A percentile compares a stretch with the other conserved stretches of the same genome.
Evolutionary conservation across 2,329 filamentous ascomycete species (phyloP).

Genomic region (Xylariaceae sp.): DNA sequence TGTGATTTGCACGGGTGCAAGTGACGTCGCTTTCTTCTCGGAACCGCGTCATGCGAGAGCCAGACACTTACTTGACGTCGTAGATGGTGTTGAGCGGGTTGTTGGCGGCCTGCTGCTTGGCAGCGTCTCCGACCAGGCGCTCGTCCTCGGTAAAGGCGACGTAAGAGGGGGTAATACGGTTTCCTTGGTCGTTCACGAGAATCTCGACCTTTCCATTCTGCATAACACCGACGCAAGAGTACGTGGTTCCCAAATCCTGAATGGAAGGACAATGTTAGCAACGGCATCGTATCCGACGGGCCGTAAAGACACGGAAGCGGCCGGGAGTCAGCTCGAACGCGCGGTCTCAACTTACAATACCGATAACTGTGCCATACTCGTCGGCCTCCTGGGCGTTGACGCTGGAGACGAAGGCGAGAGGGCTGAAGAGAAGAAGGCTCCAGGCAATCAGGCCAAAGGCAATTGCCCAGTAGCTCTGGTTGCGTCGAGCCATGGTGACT

Average conservation of each 20-base stretch:
- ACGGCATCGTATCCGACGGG: neutral
- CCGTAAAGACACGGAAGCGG: neutral
- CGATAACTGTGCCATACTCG: slow-evolving; percentile 82
- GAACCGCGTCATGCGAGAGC: neutral
- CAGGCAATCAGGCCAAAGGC: slow-evolving; percentile 88
- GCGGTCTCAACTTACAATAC: slow-evolving; percentile 60
- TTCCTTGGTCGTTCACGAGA: slow-evolving; percentile 92
- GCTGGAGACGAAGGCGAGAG: slow-evolving; percentile 76
- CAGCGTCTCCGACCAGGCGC: slow-evolving; percentile 92
- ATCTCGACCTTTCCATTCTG: slow-evolving; percentile 93
- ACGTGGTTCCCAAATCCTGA: slow-evolving; percentile 79
- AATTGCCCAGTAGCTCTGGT: slow-evolving; percentile 65
- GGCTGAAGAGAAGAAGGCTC: slow-evolving; percentile 82
- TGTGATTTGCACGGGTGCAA: neutral
- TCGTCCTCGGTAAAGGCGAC: slow-evolving; percentile 97
- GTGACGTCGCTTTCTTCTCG: neutral
- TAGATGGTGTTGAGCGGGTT: slow-evolving; percentile 74
- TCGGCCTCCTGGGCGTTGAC: slow-evolving; percentile 63
- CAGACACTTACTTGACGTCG: slow-evolving; percentile 69
- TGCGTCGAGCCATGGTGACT: slow-evolving; percentile 48
- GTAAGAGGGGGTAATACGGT: slow-evolving; percentile 92
- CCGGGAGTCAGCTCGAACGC: neutral
- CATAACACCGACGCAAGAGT: slow-evolving; percentile 91
- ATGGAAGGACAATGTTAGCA: slow-evolving; percentile 7
- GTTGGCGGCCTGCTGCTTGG: slow-evolving; percentile 86